Evolutionary conservation across 495 filamentous ascomycete species (phyloP).

Genomic region (Venustampulla echinocandica): DNA sequence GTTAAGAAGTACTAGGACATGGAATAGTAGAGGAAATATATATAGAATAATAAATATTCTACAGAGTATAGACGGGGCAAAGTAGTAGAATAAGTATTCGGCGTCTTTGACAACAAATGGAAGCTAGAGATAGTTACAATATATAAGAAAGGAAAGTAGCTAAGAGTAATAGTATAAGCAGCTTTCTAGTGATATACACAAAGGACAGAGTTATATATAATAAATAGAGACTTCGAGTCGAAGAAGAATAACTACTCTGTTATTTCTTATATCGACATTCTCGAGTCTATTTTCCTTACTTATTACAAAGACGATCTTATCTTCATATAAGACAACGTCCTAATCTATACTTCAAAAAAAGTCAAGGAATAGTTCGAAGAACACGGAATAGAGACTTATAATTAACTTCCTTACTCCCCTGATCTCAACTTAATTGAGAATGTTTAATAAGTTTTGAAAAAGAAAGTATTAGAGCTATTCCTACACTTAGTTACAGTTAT

Average conservation of each 20-base stretch:
- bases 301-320: conserved; percentile 4
- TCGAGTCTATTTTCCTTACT: conserved; percentile 4
- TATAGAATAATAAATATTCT: conserved; percentile 20
- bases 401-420: conserved; percentile 12
- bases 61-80: conserved; percentile 16
- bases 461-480: neutral
- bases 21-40: conserved; percentile 13
- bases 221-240: conserved; percentile 13
- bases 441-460: neutral
- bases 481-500: neutral
- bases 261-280: conserved; percentile 7
- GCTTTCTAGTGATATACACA: conserved; percentile 6
- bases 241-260: conserved; percentile 17
- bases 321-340: conserved; percentile 15
- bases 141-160: conserved; percentile 19
- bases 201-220: conserved; percentile 8
- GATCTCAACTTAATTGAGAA: conserved; percentile 2
- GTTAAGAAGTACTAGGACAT: conserved; percentile 4
- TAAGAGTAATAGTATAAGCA: conserved; percentile 21
- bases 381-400: conserved; percentile 7
- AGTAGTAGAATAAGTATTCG: conserved; percentile 12
- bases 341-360: conserved; percentile 6
- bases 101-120: conserved; percentile 15
- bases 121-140: conserved; percentile 11
- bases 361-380: conserved; percentile 10